Conservation (phyloP, 73 alveolate species). For the Uronychia binucleata region DNA sequence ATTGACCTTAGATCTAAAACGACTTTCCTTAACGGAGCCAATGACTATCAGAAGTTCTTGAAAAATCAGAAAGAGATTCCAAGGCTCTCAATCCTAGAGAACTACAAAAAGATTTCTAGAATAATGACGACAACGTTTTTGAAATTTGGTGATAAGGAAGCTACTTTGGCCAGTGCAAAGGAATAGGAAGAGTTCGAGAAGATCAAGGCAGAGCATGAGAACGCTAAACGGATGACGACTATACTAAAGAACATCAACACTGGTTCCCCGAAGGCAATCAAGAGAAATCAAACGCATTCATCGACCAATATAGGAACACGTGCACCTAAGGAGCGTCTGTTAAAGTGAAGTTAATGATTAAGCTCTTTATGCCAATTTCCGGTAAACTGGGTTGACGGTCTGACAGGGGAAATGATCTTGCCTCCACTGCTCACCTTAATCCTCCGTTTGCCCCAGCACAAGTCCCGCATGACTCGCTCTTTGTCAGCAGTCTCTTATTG, state of each 20-base stretch:
- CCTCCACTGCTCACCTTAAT: background rate
- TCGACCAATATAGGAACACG: background rate
- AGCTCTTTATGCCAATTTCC: too few relatives aligned
- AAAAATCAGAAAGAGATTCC: background rate
- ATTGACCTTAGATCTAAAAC: background rate
- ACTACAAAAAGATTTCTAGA: slow-evolving; percentile 31
- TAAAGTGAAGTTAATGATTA: too few relatives aligned
- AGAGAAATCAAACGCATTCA: background rate
- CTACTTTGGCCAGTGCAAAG: background rate
- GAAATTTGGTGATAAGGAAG: slow-evolving; percentile 15
- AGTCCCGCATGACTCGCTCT: background rate
- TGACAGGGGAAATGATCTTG: too few relatives aligned
- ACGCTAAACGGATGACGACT: background rate
- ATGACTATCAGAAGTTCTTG: background rate
- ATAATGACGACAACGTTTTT: slow-evolving; percentile 27
- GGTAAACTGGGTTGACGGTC: too few relatives aligned
- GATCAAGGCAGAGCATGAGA: background rate
- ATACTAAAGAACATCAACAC: background rate
- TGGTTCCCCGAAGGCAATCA: background rate
- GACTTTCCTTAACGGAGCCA: background rate
- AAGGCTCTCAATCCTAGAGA: slow-evolving; percentile 29
- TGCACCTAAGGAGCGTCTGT: too few relatives aligned
- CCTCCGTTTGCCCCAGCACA: background rate
- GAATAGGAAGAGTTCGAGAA: background rate
- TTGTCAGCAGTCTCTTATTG: background rate